Evolutionary conservation across 768 basidiomycete species (phyloP).

Genomic region (Pleurotus tuoliensis): DNA sequence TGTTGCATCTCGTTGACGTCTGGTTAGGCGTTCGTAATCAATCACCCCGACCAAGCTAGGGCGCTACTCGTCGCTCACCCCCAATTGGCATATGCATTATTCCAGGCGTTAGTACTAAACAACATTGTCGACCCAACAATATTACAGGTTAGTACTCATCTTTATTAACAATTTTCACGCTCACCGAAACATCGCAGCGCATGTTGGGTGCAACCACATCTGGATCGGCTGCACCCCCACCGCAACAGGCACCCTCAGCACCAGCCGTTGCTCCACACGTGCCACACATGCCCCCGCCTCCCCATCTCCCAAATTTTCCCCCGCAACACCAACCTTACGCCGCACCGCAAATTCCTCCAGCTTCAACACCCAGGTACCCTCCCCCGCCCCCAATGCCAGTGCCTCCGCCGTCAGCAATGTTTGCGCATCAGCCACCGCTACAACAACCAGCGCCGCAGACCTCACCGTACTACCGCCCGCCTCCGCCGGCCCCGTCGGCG

Average conservation of each 20-base stretch:
- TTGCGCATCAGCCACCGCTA: conserved; percentile 24
- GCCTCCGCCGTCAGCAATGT: conserved; percentile 29
- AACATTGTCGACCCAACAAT: conserved; percentile 89
- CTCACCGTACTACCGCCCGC: conserved; percentile 26
- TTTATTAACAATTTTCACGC: not conserved
- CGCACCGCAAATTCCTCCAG: conserved; percentile 23
- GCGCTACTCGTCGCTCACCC: conserved; percentile 78
- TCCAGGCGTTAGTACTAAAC: conserved; percentile 90
- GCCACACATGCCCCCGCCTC: conserved; percentile 44
- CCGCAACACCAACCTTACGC: conserved; percentile 27
- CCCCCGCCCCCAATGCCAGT: conserved; percentile 21
- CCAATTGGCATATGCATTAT: conserved; percentile 92
- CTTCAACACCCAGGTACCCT: conserved; percentile 23
- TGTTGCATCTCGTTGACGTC: conserved; percentile 10
- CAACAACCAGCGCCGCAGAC: conserved; percentile 21
- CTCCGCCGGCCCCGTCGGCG: conserved; percentile 20
- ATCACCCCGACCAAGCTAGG: conserved; percentile 86
- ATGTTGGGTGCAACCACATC: conserved; percentile 40
- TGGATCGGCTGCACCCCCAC: conserved; percentile 10
- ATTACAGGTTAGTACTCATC: conserved; percentile 38
- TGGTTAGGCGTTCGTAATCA: conserved; percentile 82
- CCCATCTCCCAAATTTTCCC: conserved; percentile 29
- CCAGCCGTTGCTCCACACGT: conserved; percentile 29
- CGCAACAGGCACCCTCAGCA: conserved; percentile 13
- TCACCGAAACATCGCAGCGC: conserved; percentile 28